Evolutionary conservation across 768 basidiomycete species (phyloP), one percentile per base, ranked within the genome.

Genomic region (Mrakia gelida): DNA sequence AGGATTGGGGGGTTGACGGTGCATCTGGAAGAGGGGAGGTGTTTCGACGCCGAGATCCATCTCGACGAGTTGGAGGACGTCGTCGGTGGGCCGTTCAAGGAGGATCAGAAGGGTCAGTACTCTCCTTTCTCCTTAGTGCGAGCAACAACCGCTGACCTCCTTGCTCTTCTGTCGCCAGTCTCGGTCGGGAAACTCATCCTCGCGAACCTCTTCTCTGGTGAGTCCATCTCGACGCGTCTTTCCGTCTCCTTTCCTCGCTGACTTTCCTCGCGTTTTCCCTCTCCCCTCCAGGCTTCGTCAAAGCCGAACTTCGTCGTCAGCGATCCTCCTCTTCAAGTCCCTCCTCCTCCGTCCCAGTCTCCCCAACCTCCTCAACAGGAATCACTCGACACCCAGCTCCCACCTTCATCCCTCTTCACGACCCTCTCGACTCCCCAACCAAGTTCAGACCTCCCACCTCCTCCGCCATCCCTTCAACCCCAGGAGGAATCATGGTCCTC

Each of bases 41-140:
- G 91, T 78, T 98, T 98, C 83, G 95, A 98, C 75, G 92, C 93
- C 9, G 97, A 99, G 85, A 90, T 96, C 2, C 98, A 95, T 82
- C 92, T 92, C 18, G 95, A 98, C 82, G 95, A 98, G 83, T 89
- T 59, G 93, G 54, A 67, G 15, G 73, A 67, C 26, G 43, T 30
- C 28, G 90, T 90, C 82, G 86, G 85, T 0, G 84, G 86, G 38
- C 89, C 91, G 75, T 90, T 90, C 80, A 89, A 86, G 67, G 93
- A 95, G 75, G 96, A 98, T 81, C 86, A 89, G 23, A 90, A 95
- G 84, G 82, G 96, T 49, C 76, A n/a, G 41, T 79, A 79, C 76
- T 49, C 45, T n/a, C 32, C 9, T 56, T 28, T 73, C 45, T 74
- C 9, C 41, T 72, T 13, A 63, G n/a, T 28, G 1, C 43, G 41